These are phyloP conservation scores for Termitomyces sp. DNA, from an alignment of 768 basidiomycete species.

Conservation along the genomic window DNA sequence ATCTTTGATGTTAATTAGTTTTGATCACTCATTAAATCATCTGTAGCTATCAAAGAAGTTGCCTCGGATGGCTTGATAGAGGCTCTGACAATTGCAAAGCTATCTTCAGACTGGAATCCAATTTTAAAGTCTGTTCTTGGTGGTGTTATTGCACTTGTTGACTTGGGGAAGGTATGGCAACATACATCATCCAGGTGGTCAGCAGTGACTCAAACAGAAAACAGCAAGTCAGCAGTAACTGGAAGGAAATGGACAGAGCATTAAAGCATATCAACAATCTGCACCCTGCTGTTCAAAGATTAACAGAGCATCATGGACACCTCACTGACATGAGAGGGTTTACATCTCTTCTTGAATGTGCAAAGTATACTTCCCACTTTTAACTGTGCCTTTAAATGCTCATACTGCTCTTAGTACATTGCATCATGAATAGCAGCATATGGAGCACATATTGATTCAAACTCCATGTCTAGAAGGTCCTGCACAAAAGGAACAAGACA, in stretches of 20 bases:
- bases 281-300: too few species aligned
- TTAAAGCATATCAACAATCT: too few species aligned
- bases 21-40: too few species aligned
- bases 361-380: not conserved
- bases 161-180: not conserved
- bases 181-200: too few species aligned
- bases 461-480: not conserved
- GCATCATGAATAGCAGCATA: not conserved
- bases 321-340: too few species aligned
- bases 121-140: not conserved
- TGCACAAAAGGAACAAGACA: not conserved
- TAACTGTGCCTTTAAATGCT: not conserved
- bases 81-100: not conserved
- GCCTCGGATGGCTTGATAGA: not conserved
- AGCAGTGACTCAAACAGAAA: too few species aligned
- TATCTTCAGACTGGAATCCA: not conserved
- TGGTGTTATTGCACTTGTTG: not conserved
- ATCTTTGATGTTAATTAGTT: too few species aligned
- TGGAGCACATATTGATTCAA: not conserved
- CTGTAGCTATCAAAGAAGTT: too few species aligned
- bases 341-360: not conserved
- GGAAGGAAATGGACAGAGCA: not conserved
- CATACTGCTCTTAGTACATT: not conserved
- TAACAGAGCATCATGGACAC: too few species aligned
- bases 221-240: not conserved